Base-by-base conservation (phyloP, 1,284 basidiomycete species). In the Ustilago trichophora region DNA sequence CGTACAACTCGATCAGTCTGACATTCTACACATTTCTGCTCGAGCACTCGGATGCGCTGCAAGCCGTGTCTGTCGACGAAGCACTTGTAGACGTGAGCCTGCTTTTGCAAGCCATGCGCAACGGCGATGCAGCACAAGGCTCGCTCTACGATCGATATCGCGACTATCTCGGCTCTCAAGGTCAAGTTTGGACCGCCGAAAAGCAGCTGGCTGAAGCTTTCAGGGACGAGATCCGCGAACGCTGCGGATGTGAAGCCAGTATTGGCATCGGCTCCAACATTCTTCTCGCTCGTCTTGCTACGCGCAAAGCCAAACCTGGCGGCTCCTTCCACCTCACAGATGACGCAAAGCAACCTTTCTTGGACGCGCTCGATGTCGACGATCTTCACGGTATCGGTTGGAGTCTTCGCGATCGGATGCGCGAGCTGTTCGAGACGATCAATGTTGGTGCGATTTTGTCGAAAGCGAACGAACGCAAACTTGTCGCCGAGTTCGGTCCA, bases 51-150 rank as follows among this genome's bases (percentile, higher is more conserved):
- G 93, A 97, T 75, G 91, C 94, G 67, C 85, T 98, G 4, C 90
- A 98, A 83, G 93, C 94, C 0, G 94, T 97, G 2, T 95, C 92
- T 6, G 91, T 98, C 2, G 95, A 98, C 71, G 95, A 98, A 81
- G 94, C 93, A 0, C 85, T 98, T 10, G 87, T 98, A 57, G 94
- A 98, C 54, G 91, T 94, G 5, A 90, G 91, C 0, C 86, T 83
- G 9, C 86, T 87, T 0, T 87, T 91, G 18, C 60, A 67, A 24
- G 50, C 35, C 13, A 73, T 78, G 70, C 70, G 73, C 25, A 34
- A 53, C 4, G 62, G 63, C 32, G 41, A 54, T 16, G 26, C 45
- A 1, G 21, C 40, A 3, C 16, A 46, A 1, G 57, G 67, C 8
- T 50, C 67, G 8, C 49, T 60, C 3, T 50, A 47, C 38, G 36